Base-by-base conservation (phyloP, 306 rosid species). In the Lagenaria siceraria region DNA sequence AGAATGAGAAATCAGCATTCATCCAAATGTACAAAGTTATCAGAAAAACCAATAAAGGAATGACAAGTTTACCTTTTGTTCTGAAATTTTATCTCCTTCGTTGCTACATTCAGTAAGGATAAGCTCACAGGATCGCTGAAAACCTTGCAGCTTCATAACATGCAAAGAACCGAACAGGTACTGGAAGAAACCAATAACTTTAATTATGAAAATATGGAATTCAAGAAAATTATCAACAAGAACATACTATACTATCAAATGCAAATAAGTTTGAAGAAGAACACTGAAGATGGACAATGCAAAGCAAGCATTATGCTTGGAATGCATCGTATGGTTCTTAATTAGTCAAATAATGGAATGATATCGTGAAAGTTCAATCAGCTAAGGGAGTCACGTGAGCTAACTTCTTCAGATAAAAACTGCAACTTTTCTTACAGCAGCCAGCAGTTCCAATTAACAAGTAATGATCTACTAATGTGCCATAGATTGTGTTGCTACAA, bases 91-190 rank as follows among this genome's bases (percentile, higher is more conserved):
- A 79, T 81, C 84, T 43, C 58, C 89, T 72, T 81, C 86, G 79
- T 83, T 59, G 48, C 83, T 79, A 61, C 92, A 89, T 84, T 86
- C 86, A 14, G 87, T 62, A 82, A 88, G 87, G 70, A 93, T 92
- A 61, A 76, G 84, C 83, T 87, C 96, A 78, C 97, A 92, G 66
- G 91, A 89, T 84, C 82, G 89, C 72, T 66, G 80, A 85, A 96
- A 96, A 55, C 88, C 82, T 53, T 85, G 88, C 78, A 59, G 97
- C 82, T 80, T 88, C 90, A 85, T 74, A 77, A 92, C 85, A 58
- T 89, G 85, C 15, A 79, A 90, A 36, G 97, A 89, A 51, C 88
- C 92, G 73, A 76, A 90, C 78, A 96, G 85, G 84, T 92, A 92
- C 99, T 90, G 88, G 76, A 83, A 59, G 80, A 78, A 85, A 78